These are phyloP conservation scores for Hyphopichia wangnamkhiaoensis DNA, from an alignment of 1,139 yeast genomes.

Conservation along the genomic window DNA sequence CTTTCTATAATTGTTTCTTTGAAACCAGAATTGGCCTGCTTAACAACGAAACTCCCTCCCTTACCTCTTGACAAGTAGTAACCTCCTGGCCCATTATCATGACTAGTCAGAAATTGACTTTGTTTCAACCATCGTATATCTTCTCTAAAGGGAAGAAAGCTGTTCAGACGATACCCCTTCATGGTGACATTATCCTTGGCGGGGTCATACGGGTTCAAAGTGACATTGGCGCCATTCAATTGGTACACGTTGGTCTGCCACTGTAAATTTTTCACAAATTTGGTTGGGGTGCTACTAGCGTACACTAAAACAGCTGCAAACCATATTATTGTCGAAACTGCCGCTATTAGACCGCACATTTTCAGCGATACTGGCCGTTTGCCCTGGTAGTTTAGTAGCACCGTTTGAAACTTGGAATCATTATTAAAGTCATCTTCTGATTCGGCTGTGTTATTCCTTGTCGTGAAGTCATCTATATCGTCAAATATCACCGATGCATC, in stretches of 20 bases:
- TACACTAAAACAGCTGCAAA: conserved; percentile 29
- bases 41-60: conserved; percentile 18
- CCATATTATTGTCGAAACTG: conserved; percentile 23
- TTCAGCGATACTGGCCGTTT: conserved; percentile 9
- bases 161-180: conserved; percentile 25
- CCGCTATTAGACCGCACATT: conserved; percentile 8
- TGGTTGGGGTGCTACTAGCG: conserved; percentile 25
- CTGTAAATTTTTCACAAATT: conserved; percentile 19
- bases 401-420: conserved; percentile 26
- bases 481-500: conserved; percentile 31
- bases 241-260: conserved; percentile 30
- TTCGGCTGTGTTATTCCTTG: conserved; percentile 1
- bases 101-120: conserved; percentile 30
- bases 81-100: conserved; percentile 23
- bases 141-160: conserved; percentile 18
- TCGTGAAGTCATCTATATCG: conserved; percentile 20
- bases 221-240: conserved; percentile 30
- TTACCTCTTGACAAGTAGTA: conserved; percentile 28
- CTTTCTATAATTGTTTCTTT: conserved; percentile 20
- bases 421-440: conserved; percentile 24
- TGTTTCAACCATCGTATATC: conserved; percentile 31
- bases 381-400: conserved; percentile 20
- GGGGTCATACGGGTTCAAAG: conserved; percentile 33
- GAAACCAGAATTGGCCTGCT: conserved; percentile 21
- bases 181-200: conserved; percentile 32